Evolutionary conservation across 495 filamentous ascomycete genomes (phyloP).

Genomic region (Neurospora sp.): DNA sequence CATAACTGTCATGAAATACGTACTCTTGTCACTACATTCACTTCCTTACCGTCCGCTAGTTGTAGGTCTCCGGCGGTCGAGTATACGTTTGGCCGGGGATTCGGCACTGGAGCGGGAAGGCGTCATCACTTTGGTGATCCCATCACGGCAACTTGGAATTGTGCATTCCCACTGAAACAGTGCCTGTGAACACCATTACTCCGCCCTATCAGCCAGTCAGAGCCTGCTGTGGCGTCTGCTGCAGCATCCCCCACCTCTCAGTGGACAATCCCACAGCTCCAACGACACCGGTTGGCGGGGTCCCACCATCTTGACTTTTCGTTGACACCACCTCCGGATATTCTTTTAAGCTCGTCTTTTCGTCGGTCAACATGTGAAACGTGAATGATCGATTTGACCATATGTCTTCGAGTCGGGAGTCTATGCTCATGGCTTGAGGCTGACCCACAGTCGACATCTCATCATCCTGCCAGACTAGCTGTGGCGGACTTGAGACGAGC

Average conservation of each 20-base stretch:
- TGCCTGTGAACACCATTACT: not conserved
- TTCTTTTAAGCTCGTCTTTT: not conserved
- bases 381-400: not conserved
- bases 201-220: conserved; percentile 12
- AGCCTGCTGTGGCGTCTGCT: conserved; percentile 9
- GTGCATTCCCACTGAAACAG: not conserved
- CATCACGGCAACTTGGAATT: not conserved
- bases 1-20: not conserved
- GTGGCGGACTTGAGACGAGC: not conserved
- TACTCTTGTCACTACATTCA: not conserved
- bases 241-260: conserved; percentile 2
- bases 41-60: not conserved
- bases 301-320: not conserved
- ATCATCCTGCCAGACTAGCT: not conserved
- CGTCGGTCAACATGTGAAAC: not conserved
- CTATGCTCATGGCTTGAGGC: not conserved
- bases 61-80: not conserved
- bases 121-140: not conserved
- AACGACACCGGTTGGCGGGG: not conserved
- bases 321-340: not conserved
- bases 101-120: not conserved
- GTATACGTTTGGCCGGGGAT: not conserved
- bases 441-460: not conserved
- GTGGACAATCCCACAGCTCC: conserved; percentile 9
- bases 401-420: not conserved